Evolutionary conservation across 2,329 filamentous ascomycete genomes (phyloP), one percentile per base, ranked within the genome.

Genomic region (Lecanicillium sp.): DNA sequence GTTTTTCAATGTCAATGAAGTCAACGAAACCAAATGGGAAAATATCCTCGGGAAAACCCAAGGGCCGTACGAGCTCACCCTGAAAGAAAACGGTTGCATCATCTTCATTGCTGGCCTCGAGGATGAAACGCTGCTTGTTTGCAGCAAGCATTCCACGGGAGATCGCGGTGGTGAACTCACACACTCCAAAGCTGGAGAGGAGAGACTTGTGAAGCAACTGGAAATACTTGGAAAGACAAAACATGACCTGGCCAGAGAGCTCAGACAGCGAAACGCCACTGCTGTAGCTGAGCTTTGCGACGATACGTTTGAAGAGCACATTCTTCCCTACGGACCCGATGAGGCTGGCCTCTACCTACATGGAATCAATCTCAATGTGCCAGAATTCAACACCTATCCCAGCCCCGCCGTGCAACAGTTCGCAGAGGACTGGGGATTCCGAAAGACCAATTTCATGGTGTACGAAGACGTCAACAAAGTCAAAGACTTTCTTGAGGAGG

Each of bases 61-160:
- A 54, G 90, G 89, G 0, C 93, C 93, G 0, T 98, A 97, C 59
- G 93, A 98, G 68, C 72, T 98, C 48, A 97, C 90, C 50, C 81
- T 97, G 44, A 98, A 98, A 70, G 93, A 98, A 68, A 98, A 98
- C 60, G 93, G 93, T n/a, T 98, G 93, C 67, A 98, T 98, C 66
- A 96, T 98, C 57, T 98, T 98, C 71, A 83, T 98, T 37, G 85
- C 90, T 14, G 93, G 90, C 12, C 74, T 98, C 19, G 87, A 94
- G 59, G 90, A 96, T 59, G 90, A 81, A 29, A 89, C 87, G 2
- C 73, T 98, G 9, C 73, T 98, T 7, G 90, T 98, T n/a, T 97
- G 91, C 78, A 97, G 91, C 75, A 98, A 98, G 63, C 93, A 98
- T 65, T 97, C 93, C 1, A 97, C 90, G 0, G 93, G 93, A 6